Base-by-base conservation (phyloP, 805 yeast species). In the Starmerella apis region DNA sequence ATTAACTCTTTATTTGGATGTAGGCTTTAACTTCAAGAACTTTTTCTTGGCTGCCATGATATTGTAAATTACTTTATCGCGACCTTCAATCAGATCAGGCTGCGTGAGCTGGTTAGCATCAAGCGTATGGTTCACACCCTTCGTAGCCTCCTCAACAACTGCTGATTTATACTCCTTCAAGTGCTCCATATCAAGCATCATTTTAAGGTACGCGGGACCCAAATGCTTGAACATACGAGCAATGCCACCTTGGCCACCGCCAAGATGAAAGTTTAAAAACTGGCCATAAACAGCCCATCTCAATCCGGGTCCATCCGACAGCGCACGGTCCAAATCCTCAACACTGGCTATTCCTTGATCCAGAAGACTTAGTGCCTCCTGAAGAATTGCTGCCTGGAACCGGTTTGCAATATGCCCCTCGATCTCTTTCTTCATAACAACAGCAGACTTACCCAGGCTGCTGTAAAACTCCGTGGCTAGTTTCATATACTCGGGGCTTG, bases 341-440 rank as follows among this genome's bases (percentile, higher is more conserved):
- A 43, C 47, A 18, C 50, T 48, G 16, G 52, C 55, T 4, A 51
- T 50, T 38, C 52, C 55, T 23, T 51, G 39, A n/a, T 45, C 27
- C 6, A 51, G 45, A 18, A 51, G 43, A 28, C 31, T 23, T 19
- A 51, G 32, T 11, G 42, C 49, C 33, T 51, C 55, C 30, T 49
- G 52, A 13, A 51, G 32, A 32, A 51, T 49, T 10, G 55, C 55
- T 4, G 55, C 55, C 27, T 51, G 55, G 35, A 36, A 49, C 14
- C 55, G 55, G 44, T 51, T 51, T n/a, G 55, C 55, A 33, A 51
- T 51, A 35, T 51, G 55, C 41, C 55, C 55, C 47, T 48, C 48
- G 30, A 48, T 35, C 39, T 51, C 55, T 39, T 51, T 51, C 22
- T 48, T 51, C 55, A 51, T 13, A 18, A 51, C 23, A 20, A 51